Base-by-base conservation (phyloP, 371 early-diverging fungal genomes). In the Quaeritorhiza haematococci region DNA sequence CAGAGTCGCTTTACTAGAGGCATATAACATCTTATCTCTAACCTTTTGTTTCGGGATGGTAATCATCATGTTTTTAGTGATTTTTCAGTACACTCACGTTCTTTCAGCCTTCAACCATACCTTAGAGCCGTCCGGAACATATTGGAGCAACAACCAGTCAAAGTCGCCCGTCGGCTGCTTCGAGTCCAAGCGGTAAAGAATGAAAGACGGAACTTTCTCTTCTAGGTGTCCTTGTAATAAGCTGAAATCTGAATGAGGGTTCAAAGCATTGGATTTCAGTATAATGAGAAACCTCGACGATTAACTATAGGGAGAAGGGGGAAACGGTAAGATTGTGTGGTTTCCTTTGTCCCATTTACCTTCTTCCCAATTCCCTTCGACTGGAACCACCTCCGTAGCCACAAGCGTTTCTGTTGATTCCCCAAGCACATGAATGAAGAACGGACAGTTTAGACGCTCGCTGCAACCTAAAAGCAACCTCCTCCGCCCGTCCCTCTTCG, bases 11-110 rank as follows among this genome's bases (percentile, higher is more conserved):
- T 85, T 78, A 3, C 89, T 83, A 3, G 91, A 81, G 13, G 93
- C 92, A 64, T 91, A 90, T 42, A 93, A 67, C 92, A 92, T 93
- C 71, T 93, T 93, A 51, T 90, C 87, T 19, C 93, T 80, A 28
- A 91, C 84, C 55, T 80, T 41, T 42, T 32, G 19, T 13, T n/a
- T n/a, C n/a, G n/a, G n/a, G n/a, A n/a, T n/a, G n/a, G n/a, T n/a
- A n/a, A n/a, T n/a, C n/a, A n/a, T n/a, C n/a, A n/a, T n/a, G n/a
- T n/a, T n/a, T n/a, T n/a, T n/a, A n/a, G n/a, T n/a, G n/a, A n/a
- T n/a, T n/a, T n/a, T n/a, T n/a, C n/a, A n/a, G n/a, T n/a, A n/a
- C n/a, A n/a, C n/a, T n/a, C n/a, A n/a, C n/a, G n/a, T n/a, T n/a
- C n/a, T n/a, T n/a, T n/a, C n/a, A n/a, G n/a, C n/a, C n/a, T 32